Conservation (phyloP, 129 eudicot species). For the Saposhnikovia divaricata region DNA sequence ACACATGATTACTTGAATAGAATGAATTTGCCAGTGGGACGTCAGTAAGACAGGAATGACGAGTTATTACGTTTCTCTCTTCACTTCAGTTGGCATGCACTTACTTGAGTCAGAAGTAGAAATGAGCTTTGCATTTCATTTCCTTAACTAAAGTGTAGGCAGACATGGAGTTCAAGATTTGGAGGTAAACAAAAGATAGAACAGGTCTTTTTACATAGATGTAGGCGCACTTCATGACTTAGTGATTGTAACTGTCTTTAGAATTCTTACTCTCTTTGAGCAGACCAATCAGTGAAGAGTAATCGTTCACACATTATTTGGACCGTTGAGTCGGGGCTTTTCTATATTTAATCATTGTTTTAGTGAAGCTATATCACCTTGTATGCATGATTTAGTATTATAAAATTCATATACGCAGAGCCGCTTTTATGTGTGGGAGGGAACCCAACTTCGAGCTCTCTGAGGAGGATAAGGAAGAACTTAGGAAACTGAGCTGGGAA, state of each 20-base stretch:
- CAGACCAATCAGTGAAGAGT: not conserved
- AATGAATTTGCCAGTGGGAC: not conserved
- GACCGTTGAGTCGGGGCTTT: not conserved
- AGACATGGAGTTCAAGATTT: not conserved
- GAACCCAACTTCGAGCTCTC: constrained; percentile 87
- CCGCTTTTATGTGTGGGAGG: constrained; percentile 95
- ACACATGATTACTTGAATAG: not conserved
- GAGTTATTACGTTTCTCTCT: not conserved
- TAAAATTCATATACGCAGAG: constrained; percentile 34
- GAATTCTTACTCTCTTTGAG: not conserved
- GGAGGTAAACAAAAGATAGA: not conserved
- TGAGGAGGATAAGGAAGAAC: constrained; percentile 60
- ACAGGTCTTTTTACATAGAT: not conserved
- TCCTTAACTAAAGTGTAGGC: not conserved
- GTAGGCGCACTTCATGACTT: not conserved
- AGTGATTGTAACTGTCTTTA: not conserved
- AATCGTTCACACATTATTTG: not conserved
- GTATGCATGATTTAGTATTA: not conserved
- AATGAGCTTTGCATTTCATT: not conserved
- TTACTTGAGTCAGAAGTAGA: too few species aligned
- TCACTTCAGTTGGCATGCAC: not conserved
- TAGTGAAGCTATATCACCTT: not conserved
- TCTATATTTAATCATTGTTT: too few species aligned
- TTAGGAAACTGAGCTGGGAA: constrained; percentile 74
- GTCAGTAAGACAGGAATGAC: not conserved